Base-by-base conservation (phyloP, 1,284 basidiomycete species). In the Sanghuangporus sanghuang region DNA sequence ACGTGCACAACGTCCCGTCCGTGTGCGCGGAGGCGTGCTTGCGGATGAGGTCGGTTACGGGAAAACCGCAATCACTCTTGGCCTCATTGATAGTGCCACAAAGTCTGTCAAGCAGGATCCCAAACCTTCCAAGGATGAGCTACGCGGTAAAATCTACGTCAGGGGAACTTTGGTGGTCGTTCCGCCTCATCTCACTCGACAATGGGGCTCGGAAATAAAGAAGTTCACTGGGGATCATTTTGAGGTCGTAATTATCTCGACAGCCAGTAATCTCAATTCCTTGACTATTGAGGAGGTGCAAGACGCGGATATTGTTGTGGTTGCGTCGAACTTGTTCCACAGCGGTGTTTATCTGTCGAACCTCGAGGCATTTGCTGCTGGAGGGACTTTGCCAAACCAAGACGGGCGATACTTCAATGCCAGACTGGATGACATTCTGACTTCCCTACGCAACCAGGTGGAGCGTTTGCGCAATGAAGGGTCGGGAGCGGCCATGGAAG, bases 41-140 rank as follows among this genome's bases (percentile, higher is more conserved):
- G 96, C 96, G 7, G 95, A 98, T 71, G 90, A 96, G 73, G 95
- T 98, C 68, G 95, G 96, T 57, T 98, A 98, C 72, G 95, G 95
- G 39, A 98, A 98, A 78, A 98, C 95, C 0, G 95, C 95, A 32
- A 97, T 98, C 69, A 95, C 94, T 0, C 82, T 98, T 21, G 95
- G 90, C 9, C 81, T 98, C 61, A 90, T 96, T 67, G 88, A 91
- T 70, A 88, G 85, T 70, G 81, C 84, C 62, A 77, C 76, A 59
- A 81, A 84, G 68, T 75, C 80, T 44, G 83, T 90, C 38, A 79
- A 80, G 62, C 78, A 81, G 60, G 83, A 87, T 64, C 83, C 89
- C 67, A 72, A 77, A 1, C 77, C 79, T n/a, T 77, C 79, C 55
- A 79, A 79, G 61, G 77, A 77, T 7, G 73, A 80, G 16, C 75